These are phyloP conservation scores for Trichoderma gamsii DNA, from an alignment of 495 filamentous ascomycete species.

Conservation along the genomic window DNA sequence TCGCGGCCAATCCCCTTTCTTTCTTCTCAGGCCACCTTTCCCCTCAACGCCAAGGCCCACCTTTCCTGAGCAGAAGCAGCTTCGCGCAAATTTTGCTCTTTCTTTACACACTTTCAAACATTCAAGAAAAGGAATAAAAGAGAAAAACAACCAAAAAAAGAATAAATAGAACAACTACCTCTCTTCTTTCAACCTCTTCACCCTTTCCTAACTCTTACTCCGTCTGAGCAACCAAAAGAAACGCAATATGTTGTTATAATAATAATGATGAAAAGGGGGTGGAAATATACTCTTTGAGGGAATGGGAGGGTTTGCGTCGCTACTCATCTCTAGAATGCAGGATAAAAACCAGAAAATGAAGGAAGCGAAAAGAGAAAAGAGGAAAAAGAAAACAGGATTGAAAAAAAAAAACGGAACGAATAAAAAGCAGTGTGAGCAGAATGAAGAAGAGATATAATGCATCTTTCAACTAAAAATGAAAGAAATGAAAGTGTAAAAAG, in stretches of 20 bases:
- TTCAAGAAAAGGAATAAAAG: neutral
- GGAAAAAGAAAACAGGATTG: neutral
- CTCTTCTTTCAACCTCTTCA: neutral
- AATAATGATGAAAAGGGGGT: neutral
- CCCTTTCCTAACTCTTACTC: neutral
- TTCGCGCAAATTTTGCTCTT: neutral
- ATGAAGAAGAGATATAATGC: constrained; percentile 14
- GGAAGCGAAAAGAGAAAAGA: constrained; percentile 1
- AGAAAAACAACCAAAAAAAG: neutral
- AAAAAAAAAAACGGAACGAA: neutral
- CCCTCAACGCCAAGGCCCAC: neutral
- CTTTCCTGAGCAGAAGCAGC: neutral
- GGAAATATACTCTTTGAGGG: constrained; percentile 13
- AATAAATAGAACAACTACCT: neutral
- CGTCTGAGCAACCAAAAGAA: neutral
- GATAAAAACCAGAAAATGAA: constrained; percentile 19
- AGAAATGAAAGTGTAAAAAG: neutral
- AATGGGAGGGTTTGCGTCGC: constrained; percentile 3
- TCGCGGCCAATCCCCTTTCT: too few relatives aligned
- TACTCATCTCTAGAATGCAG: constrained; percentile 19
- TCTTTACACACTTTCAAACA: neutral
- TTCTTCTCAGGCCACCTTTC: neutral
- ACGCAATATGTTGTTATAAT: neutral
- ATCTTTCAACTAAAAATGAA: neutral
- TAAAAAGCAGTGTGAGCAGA: neutral